A percentile compares a stretch with the other conserved stretches of the same genome.
Conservation (phyloP, 306 rosid species). For the Senna siamea region DNA sequence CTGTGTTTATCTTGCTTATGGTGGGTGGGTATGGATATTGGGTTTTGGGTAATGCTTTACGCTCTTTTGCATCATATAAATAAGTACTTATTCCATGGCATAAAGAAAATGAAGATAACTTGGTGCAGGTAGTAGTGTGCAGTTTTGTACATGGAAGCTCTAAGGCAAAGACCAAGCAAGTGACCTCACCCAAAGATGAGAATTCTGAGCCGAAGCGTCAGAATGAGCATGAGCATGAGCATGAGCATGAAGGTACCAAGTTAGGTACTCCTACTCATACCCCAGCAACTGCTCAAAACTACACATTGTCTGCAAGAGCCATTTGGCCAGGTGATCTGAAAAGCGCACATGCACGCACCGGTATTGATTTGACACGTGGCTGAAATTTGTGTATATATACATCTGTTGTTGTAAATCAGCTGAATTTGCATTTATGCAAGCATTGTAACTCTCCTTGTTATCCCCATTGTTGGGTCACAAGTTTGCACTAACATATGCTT, state of each 20-base stretch:
- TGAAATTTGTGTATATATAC: slow-evolving; percentile 70
- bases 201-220: slow-evolving; percentile 54
- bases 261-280: slow-evolving; percentile 53
- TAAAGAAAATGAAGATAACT: too few relatives aligned
- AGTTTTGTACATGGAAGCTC: slow-evolving; percentile 81
- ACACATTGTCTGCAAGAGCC: slow-evolving; percentile 56
- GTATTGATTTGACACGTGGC: slow-evolving; percentile 90
- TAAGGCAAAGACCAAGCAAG: slow-evolving; percentile 68
- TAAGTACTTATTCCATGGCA: too few relatives aligned
- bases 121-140: slow-evolving; percentile 79
- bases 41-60: too few relatives aligned
- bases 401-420: slow-evolving; percentile 80
- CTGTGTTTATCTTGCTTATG: background rate
- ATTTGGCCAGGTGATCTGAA: slow-evolving; percentile 77
- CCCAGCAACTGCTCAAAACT: slow-evolving; percentile 63
- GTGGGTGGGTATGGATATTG: background rate
- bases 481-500: slow-evolving; percentile 58
- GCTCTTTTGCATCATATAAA: too few relatives aligned
- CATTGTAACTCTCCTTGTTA: slow-evolving; percentile 49
- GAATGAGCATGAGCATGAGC: background rate
- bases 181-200: slow-evolving; percentile 44
- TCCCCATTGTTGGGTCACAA: slow-evolving; percentile 40
- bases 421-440: slow-evolving; percentile 43
- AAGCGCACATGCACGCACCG: slow-evolving; percentile 57
- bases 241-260: slow-evolving; percentile 40